Conservation (phyloP, 2,329 filamentous ascomycete genomes). For the Aspergillus cejpii region DNA sequence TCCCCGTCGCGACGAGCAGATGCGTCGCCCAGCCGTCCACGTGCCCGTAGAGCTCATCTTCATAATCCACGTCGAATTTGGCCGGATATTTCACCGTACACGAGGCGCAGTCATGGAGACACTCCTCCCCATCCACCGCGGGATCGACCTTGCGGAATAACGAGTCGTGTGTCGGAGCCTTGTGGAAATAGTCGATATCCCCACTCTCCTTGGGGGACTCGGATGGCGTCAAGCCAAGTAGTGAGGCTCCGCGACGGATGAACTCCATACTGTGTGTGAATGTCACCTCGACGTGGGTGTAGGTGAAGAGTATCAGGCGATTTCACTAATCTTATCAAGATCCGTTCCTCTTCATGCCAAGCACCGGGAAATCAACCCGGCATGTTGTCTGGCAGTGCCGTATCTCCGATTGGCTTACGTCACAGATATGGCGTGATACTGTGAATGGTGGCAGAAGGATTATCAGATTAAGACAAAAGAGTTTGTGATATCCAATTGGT, state of each 20-base stretch:
- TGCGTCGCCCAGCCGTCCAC: conserved; percentile 86
- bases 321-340: conserved; percentile 38
- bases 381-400: conserved; percentile 3
- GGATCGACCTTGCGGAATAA: conserved; percentile 72
- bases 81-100: conserved; percentile 76
- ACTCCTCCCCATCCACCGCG: conserved; percentile 79
- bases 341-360: conserved; percentile 14
- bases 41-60: conserved; percentile 73
- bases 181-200: conserved; percentile 40
- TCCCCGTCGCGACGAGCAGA: conserved; percentile 86
- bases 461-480: background rate
- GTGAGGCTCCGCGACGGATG: conserved; percentile 29
- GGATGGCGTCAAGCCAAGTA: conserved; percentile 27
- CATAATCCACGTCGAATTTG: conserved; percentile 63
- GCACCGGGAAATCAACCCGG: conserved; percentile 13
- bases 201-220: conserved; percentile 17
- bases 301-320: conserved; percentile 3
- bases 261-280: conserved; percentile 27
- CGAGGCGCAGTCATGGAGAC: conserved; percentile 74
- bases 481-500: background rate
- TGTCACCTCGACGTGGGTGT: no score
- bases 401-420: conserved; percentile 4
- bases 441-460: background rate
- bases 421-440: background rate
- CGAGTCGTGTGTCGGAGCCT: conserved; percentile 41